These are phyloP conservation scores for Candida andamanensis DNA, from an alignment of 805 yeast species.

Conservation along the genomic window DNA sequence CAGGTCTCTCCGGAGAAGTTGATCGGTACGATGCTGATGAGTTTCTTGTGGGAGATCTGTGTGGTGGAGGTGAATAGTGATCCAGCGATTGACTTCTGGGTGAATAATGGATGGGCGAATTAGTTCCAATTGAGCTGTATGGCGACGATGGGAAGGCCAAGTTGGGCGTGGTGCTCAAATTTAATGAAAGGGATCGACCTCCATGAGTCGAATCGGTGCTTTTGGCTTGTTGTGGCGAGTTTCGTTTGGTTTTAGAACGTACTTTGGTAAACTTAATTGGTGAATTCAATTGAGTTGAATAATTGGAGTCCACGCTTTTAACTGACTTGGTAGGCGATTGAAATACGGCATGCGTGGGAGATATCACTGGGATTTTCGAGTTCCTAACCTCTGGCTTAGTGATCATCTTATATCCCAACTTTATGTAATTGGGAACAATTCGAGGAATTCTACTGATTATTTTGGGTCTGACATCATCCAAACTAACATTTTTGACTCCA, in stretches of 20 bases:
- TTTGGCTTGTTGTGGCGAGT: not conserved
- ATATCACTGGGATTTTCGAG: slow-evolving; percentile 22
- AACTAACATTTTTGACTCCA: not conserved
- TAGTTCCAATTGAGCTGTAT: too few species aligned
- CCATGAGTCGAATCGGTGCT: too few species aligned
- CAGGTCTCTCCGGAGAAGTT: slow-evolving; percentile 31
- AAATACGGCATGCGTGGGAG: slow-evolving; percentile 27
- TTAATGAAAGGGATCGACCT: slow-evolving; percentile 5
- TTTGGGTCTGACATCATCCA: not conserved
- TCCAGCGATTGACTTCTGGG: too few species aligned
- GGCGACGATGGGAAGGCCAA: slow-evolving; percentile 5
- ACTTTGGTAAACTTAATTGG: slow-evolving; percentile 2
- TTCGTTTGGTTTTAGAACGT: not conserved
- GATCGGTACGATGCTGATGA: slow-evolving; percentile 11
- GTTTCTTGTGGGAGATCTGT: slow-evolving; percentile 1
- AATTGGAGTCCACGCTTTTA: slow-evolving; percentile 1
- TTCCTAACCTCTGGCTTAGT: slow-evolving; percentile 1
- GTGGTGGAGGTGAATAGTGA: too few species aligned
- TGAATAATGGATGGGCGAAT: too few species aligned
- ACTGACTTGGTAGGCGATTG: slow-evolving; percentile 3
- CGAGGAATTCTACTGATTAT: slow-evolving; percentile 3
- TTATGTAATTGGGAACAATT: slow-evolving; percentile 1
- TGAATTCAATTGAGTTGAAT: slow-evolving; percentile 1
- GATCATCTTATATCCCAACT: not conserved
- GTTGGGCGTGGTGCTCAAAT: slow-evolving; percentile 7